These are phyloP conservation scores for Diaporthe australafricana DNA, from an alignment of 2,329 filamentous ascomycete genomes.

Conservation along the genomic window DNA sequence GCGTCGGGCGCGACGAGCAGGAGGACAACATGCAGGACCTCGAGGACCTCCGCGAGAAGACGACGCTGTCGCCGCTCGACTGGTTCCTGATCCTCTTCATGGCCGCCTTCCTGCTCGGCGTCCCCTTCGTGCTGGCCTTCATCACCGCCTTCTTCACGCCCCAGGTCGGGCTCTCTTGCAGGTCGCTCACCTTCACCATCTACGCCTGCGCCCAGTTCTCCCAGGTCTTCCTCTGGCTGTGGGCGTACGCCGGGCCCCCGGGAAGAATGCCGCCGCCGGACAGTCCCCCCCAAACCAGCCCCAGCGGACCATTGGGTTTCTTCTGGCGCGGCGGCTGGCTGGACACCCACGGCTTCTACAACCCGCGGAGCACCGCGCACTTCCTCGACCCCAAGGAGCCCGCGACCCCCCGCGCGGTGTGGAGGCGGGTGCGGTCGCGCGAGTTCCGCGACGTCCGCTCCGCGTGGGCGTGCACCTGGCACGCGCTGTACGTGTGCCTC, in stretches of 20 bases:
- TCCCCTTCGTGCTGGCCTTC: conserved; percentile 41
- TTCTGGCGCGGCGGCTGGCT: conserved; percentile 40
- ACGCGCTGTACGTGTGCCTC: conserved; percentile 37
- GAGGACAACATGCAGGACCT: conserved; percentile 37
- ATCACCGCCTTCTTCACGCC: conserved; percentile 42
- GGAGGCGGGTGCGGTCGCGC: not conserved
- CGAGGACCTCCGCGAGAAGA: conserved; percentile 33
- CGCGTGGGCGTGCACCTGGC: conserved; percentile 39
- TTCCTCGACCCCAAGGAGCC: conserved; percentile 27
- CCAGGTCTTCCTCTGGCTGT: conserved; percentile 43
- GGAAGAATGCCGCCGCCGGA: not conserved
- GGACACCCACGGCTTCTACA: conserved; percentile 39
- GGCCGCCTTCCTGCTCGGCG: conserved; percentile 38
- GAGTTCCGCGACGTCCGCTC: conserved; percentile 10
- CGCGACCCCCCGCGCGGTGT: not conserved
- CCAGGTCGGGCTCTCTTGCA: conserved; percentile 41
- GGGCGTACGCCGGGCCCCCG: conserved; percentile 40
- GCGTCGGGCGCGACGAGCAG: conserved; percentile 3
- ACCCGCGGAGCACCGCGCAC: conserved; percentile 38
- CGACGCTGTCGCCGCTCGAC: conserved; percentile 34
- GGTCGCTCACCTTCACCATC: conserved; percentile 41
- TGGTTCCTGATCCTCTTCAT: conserved; percentile 40
- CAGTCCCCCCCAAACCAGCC: not conserved
- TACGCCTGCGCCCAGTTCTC: conserved; percentile 36
- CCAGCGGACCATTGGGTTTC: conserved; percentile 13